Base-by-base conservation (phyloP, 1,139 yeast genomes). In the Candida buenavistaensis region DNA sequence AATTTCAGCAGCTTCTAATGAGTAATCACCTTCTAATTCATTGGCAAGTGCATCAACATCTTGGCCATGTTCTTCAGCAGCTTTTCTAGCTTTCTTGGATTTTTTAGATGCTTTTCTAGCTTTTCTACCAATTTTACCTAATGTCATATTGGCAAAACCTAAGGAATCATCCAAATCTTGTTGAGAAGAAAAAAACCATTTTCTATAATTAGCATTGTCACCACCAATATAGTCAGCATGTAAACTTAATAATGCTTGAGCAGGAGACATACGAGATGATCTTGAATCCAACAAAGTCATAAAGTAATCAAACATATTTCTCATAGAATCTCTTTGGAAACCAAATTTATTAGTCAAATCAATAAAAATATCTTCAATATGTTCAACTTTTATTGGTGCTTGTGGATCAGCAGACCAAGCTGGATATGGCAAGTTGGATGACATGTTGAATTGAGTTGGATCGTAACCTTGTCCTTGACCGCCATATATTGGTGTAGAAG, bases 321-420 rank as follows among this genome's bases (percentile, higher is more conserved):
- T 80, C 92, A 88, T 88, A 17, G 96, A 87, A 58, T 90, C 97
- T 64, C 95, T 79, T 72, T 94, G 98, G 78, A 94, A 94, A 45
- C 98, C 98, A 64, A 94, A 89, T 63, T 85, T 84, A 64, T 84
- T 82, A 41, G 96, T 73, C 58, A 94, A 72, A 57, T 90, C 96
- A 54, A 86, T 82, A 62, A 92, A 92, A 38, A 92, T 82, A 56
- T 85, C 95, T 64, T 86, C 94, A 52, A 94, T 88, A 61, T 88
- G 96, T 58, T 88, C 95, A 50, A 87, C 79, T 47, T 69, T 70
- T 43, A 69, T 62, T 48, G 95, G 97, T 43, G 81, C 85, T 60
- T 85, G 92, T 41, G 85, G 83, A 55, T 89, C 97, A 30, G 90
- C 86, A 12, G 94, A 82, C 96, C 97, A 92, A 22, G 97, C 95